Percentiles rank a stretch among this genome's conserved stretches.
Evolutionary conservation across 2,329 filamentous ascomycete species (phyloP).

Genomic region (Neurospora crassa): DNA sequence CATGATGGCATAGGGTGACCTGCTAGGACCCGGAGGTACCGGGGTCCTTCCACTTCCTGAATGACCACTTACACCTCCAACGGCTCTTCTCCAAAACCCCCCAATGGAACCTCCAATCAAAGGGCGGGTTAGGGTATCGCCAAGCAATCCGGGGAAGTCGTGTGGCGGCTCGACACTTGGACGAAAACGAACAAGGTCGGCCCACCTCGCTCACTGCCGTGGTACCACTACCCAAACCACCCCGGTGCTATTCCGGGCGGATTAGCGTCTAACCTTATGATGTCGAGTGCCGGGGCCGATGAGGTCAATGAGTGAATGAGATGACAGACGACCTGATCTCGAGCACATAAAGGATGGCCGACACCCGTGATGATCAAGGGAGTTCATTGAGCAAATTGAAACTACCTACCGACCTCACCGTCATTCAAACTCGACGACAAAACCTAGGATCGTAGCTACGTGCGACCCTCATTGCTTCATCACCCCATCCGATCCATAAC

Average conservation of each 20-base stretch:
- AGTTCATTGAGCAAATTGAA: neutral
- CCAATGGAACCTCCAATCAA: neutral
- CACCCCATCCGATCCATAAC: neutral
- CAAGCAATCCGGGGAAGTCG: neutral
- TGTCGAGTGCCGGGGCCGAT: neutral
- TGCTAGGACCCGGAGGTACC: neutral
- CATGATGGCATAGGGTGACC: conserved; percentile 10
- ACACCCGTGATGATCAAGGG: neutral
- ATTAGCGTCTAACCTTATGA: neutral
- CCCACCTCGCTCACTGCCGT: neutral
- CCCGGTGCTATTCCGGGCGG: neutral
- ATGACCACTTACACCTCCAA: neutral
- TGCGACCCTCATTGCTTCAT: neutral
- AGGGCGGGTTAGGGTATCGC: neutral
- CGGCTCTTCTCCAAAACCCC: neutral
- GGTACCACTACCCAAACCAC: neutral
- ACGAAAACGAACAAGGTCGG: neutral
- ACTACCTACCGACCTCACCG: neutral
- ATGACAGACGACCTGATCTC: neutral
- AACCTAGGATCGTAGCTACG: neutral
- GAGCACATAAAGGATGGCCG: neutral
- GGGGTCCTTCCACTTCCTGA: neutral
- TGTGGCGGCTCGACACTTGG: neutral
- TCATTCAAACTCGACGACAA: neutral
- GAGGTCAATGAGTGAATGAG: neutral